Evolutionary conservation across 257 asterid genomes (phyloP).

Genomic region (Fraxinus quadrangulata): DNA sequence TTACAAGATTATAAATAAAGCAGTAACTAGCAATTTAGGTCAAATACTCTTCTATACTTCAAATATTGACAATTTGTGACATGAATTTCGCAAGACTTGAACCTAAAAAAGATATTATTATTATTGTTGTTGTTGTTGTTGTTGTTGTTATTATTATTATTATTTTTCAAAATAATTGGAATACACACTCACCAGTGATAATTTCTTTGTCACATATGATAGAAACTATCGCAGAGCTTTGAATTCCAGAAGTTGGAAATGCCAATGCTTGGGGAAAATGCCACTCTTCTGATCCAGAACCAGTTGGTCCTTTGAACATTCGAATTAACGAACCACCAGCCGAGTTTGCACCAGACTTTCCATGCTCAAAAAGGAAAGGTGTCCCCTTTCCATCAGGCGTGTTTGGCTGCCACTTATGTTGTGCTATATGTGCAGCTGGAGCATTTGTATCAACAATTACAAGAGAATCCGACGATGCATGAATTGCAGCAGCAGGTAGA

Average conservation of each 20-base stretch:
- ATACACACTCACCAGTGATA: conserved; percentile 69
- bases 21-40: not conserved
- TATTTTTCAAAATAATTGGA: conserved; percentile 1
- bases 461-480: conserved; percentile 85
- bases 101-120: conserved; percentile 2
- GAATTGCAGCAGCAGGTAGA: conserved; percentile 94
- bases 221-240: conserved; percentile 70
- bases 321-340: conserved; percentile 93
- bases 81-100: conserved; percentile 4
- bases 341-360: conserved; percentile 70
- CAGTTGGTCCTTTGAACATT: conserved; percentile 80
- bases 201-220: conserved; percentile 84
- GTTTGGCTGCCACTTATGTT: conserved; percentile 99
- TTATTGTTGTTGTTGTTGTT: no score
- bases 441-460: conserved; percentile 74
- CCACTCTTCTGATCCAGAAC: conserved; percentile 73
- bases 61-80: conserved; percentile 8
- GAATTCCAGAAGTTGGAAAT: conserved; percentile 81
- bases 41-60: not conserved
- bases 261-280: conserved; percentile 88
- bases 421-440: conserved; percentile 92
- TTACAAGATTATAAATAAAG: not conserved
- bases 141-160: no score
- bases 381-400: conserved; percentile 98
- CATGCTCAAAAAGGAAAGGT: conserved; percentile 97